These are phyloP conservation scores for Auricularia sp. DNA, from an alignment of 768 basidiomycete species.

Conservation along the genomic window DNA sequence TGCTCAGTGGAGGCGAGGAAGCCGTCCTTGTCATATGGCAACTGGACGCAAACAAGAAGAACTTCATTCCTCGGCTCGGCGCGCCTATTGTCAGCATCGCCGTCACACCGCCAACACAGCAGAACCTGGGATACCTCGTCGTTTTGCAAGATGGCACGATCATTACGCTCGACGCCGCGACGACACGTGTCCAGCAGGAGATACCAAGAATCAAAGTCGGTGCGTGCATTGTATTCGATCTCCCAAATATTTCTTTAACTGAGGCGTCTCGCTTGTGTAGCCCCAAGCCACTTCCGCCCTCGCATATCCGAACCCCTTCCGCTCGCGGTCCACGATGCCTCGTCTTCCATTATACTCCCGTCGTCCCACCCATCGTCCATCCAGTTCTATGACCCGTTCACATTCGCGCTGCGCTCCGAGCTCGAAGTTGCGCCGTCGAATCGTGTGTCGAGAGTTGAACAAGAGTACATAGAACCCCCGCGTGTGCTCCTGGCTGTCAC, in stretches of 20 bases:
- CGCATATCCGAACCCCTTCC: constrained; percentile 39
- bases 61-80: constrained; percentile 88
- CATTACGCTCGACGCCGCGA: constrained; percentile 60
- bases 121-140: constrained; percentile 80
- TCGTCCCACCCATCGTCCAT: constrained; percentile 94
- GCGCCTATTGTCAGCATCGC: constrained; percentile 70
- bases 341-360: constrained; percentile 73
- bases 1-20: constrained; percentile 92
- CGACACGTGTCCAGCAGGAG: constrained; percentile 59
- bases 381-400: constrained; percentile 73
- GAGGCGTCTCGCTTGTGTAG: background rate
- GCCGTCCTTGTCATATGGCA: constrained; percentile 97
- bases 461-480: constrained; percentile 62
- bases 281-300: background rate
- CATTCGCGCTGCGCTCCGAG: constrained; percentile 66
- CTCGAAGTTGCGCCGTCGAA: constrained; percentile 92
- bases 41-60: constrained; percentile 74
- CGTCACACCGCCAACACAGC: constrained; percentile 32
- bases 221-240: constrained; percentile 20
- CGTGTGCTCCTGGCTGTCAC: constrained; percentile 62
- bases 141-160: constrained; percentile 75
- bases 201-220: constrained; percentile 74
- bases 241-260: constrained; percentile 6
- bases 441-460: constrained; percentile 72
- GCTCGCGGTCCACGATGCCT: constrained; percentile 62